These are phyloP conservation scores for Gamsiella multidivaricata DNA, from an alignment of 192 early-diverging fungal genomes.

Conservation along the genomic window DNA sequence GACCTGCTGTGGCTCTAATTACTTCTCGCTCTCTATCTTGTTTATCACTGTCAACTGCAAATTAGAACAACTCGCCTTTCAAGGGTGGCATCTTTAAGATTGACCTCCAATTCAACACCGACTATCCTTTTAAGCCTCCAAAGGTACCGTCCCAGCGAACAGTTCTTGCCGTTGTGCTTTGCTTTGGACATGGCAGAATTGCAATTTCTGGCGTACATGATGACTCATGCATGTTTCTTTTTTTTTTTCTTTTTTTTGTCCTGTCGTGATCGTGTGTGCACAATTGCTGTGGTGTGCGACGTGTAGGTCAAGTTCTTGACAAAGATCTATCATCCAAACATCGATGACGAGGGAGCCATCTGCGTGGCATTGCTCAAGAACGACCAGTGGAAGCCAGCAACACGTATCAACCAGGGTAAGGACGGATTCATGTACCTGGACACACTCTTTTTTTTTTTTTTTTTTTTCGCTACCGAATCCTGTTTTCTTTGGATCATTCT, in stretches of 20 bases:
- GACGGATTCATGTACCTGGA: neutral
- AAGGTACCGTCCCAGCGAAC: conserved; percentile 57
- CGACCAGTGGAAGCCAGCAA: conserved; percentile 89
- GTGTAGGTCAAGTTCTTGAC: conserved; percentile 77
- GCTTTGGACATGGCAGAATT: neutral
- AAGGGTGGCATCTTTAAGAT: conserved; percentile 78
- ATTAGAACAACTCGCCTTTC: conserved; percentile 71
- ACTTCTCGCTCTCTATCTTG: neutral
- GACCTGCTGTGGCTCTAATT: no score
- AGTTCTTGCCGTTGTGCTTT: neutral
- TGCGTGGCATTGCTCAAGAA: conserved; percentile 81
- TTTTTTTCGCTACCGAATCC: no score
- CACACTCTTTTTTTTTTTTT: conserved; percentile 4
- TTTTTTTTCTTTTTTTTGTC: neutral
- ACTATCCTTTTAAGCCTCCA: conserved; percentile 89
- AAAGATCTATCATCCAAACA: conserved; percentile 86
- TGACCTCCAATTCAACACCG: conserved; percentile 73
- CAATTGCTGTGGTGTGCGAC: neutral
- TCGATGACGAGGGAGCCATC: conserved; percentile 85
- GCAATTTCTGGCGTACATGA: no score
- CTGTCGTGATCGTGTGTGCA: neutral
- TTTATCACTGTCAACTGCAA: neutral
- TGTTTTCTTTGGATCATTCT: no score
- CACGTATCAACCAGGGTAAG: conserved; percentile 72
- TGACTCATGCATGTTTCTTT: no score